Conservation (phyloP, 1,284 basidiomycete species). For the Ceratobasidium sp. region DNA sequence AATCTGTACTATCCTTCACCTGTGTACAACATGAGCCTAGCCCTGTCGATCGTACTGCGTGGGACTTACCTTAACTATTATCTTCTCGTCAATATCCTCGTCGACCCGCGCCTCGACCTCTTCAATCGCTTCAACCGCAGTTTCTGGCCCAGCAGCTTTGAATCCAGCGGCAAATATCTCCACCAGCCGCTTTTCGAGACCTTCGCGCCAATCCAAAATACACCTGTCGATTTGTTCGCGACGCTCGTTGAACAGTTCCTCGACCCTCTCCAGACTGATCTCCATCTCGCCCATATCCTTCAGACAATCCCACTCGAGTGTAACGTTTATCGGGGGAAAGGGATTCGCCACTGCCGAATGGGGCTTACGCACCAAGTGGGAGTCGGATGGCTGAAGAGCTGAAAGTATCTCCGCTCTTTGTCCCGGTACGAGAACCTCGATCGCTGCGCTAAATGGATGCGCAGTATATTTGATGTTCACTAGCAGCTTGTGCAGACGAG, state of each 20-base stretch:
- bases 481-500: not conserved
- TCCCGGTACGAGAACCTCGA: not conserved
- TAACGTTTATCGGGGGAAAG: not conserved
- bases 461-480: not conserved
- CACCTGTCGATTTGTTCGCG: not conserved
- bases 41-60: not conserved
- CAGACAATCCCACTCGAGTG: not conserved
- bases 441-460: not conserved
- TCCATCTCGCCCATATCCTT: slow-evolving; percentile 1
- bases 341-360: not conserved
- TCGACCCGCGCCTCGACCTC: no score
- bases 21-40: not conserved
- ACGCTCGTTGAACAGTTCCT: not conserved
- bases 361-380: not conserved
- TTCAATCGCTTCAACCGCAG: not conserved
- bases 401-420: no score
- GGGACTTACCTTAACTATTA: no score
- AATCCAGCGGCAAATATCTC: not conserved
- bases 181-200: not conserved
- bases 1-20: not conserved
- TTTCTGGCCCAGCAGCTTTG: not conserved
- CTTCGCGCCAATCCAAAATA: not conserved
- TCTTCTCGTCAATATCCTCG: no score
- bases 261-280: not conserved
- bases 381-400: no score